Percentiles rank a stretch among this genome's conserved stretches.
phyloP scores from a whole-genome alignment of 805 yeast species.

The Candida vaughaniae region DNA sequence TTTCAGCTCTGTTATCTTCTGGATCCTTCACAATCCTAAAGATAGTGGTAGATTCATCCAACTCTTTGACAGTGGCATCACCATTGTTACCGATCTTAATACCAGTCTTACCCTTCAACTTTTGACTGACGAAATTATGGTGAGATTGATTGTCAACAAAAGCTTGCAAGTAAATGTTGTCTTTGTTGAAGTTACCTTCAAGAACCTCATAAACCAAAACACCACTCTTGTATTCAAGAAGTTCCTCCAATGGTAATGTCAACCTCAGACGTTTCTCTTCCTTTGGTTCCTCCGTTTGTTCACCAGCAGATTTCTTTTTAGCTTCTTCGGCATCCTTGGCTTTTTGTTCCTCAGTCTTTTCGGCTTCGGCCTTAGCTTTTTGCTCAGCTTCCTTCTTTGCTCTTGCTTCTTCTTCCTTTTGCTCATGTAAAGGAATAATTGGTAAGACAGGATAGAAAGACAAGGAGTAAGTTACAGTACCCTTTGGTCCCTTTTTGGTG shows the following conservation, averaged over 20 bases:
- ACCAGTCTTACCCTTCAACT: conserved; percentile 46
- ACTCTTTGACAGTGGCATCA: conserved; percentile 74
- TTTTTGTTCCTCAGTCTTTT: conserved; percentile 20
- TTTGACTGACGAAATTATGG: conserved; percentile 58
- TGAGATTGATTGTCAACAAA: conserved; percentile 76
- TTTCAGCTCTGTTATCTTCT: conserved; percentile 53
- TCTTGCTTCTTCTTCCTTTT: conserved; percentile 52
- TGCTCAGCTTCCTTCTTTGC: conserved; percentile 32
- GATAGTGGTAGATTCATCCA: conserved; percentile 67
- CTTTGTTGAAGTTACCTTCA: conserved; percentile 54
- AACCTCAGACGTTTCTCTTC: conserved; percentile 11
- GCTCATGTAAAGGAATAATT: conserved; percentile 74
- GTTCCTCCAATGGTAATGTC: conserved; percentile 57
- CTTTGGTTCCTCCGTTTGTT: conserved; percentile 29
- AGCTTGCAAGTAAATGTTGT: conserved; percentile 67
- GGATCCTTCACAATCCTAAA: conserved; percentile 61
- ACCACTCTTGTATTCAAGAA: conserved; percentile 66
- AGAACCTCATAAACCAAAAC: conserved; percentile 66
- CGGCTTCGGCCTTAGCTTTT: conserved; percentile 32
- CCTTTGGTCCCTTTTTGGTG: conserved; percentile 80
- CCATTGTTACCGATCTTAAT: conserved; percentile 48
- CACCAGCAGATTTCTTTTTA: conserved; percentile 30
- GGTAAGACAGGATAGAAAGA: conserved; percentile 84
- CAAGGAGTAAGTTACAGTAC: conserved; percentile 67
- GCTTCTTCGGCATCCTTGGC: conserved; percentile 31